Evolutionary conservation across 257 asterid species (phyloP), one percentile per base, ranked within the genome.

Genomic region (Nicotiana obtusifolia): DNA sequence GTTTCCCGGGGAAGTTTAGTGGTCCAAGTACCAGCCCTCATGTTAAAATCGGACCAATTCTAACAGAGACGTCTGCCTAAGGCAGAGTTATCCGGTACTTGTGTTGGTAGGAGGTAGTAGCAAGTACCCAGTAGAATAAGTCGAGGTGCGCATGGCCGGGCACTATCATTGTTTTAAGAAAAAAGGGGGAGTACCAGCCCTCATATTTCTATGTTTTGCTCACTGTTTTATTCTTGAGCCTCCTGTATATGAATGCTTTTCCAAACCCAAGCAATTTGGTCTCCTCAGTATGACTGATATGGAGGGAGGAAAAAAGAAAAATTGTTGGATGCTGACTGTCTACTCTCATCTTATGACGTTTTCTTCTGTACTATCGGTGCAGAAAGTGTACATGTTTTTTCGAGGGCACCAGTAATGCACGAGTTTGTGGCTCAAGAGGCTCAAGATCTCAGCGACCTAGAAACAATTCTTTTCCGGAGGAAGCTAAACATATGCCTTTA

Each of bases 331-430:
- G 59, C 59, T 4, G 59, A 41, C 60, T 3, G 4, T 71, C 35
- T 14, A 71, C 41, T 7, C 26, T 24, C 61, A 49, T 47, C 79
- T 73, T 24, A n/a, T 73, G 22, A 71, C 24, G 41, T 73, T 60
- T 64, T 69, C 22, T 61, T 54, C 49, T 59, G 67, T 64, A 22
- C 30, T 44, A 44, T 47, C 62, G 44, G 53, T 85, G 94, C 98
- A 95, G 99, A 92, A 91, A 94, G 89, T 95, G 52, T 95, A 95
- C 73, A 66, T 89, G 82, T 91, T 86, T 85, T 95, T 95, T 93
- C 89, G 99, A 78, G 99, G 99, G 67, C 67, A 92, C 76, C 91
- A 91, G 91, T 95, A 85, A 91, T 82, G 33, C 57, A 41, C 9
- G 22, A 24, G 64, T 15, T 49, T 49, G 62, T n/a, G 33, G 31